These are phyloP conservation scores for Barnettozyma wickerhamii DNA, from an alignment of 805 yeast species.

Conservation along the genomic window DNA sequence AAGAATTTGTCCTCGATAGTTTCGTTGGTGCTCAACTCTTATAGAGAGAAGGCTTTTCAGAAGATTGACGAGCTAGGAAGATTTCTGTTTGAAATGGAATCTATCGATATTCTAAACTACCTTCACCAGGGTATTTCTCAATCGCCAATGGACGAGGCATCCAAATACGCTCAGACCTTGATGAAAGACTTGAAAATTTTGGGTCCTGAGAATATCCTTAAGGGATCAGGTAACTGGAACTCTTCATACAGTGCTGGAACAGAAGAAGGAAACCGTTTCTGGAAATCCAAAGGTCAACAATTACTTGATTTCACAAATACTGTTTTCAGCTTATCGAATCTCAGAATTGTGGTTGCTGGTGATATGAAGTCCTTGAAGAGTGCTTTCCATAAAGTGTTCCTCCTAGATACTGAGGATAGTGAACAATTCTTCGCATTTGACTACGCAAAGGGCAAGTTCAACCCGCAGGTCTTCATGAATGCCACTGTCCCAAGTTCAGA, in stretches of 20 bases:
- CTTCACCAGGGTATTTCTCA: conserved; percentile 34
- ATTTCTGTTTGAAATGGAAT: conserved; percentile 43
- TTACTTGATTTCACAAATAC: conserved; percentile 32
- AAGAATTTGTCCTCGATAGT: conserved; percentile 33
- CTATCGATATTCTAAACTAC: conserved; percentile 43
- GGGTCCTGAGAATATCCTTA: conserved; percentile 38
- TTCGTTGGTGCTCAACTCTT: conserved; percentile 27
- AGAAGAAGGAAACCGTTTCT: conserved; percentile 33
- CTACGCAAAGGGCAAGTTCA: conserved; percentile 26
- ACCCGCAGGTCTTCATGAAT: not conserved
- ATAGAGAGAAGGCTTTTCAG: conserved; percentile 15
- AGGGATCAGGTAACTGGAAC: conserved; percentile 33
- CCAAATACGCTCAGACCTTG: conserved; percentile 35
- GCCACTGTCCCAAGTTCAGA: not conserved
- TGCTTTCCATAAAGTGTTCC: not conserved
- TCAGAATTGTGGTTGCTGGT: conserved; percentile 34
- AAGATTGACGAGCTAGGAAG: conserved; percentile 30
- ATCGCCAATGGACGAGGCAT: conserved; percentile 46
- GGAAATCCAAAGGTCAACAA: conserved; percentile 36
- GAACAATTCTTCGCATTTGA: conserved; percentile 45
- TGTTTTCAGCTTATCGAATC: conserved; percentile 28
- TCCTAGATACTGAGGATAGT: not conserved
- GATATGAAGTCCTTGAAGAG: conserved; percentile 8
- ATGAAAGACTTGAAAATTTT: conserved; percentile 32
- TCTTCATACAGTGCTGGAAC: conserved; percentile 22